Base-by-base conservation (phyloP, 2,329 filamentous ascomycete genomes). In the Trichoderma endophyticum region DNA sequence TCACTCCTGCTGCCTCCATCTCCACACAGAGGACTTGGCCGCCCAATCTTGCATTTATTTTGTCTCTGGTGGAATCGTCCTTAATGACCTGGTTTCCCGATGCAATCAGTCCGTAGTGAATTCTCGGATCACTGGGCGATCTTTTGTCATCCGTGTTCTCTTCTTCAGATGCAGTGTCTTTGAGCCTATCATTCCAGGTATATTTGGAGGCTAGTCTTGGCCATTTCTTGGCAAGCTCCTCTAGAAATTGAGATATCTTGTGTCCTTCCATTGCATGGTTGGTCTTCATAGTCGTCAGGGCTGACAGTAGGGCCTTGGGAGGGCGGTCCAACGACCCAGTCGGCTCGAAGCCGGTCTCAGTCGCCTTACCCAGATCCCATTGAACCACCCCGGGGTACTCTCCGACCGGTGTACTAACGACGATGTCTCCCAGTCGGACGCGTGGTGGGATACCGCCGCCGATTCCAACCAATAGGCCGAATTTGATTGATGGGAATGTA, bases 291-390 rank as follows among this genome's bases (percentile, higher is more conserved):
- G 43, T 12, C 43, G 43, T 51, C 43, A 51, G 12, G 0, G 43
- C 43, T 1, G 43, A 51, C 0, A 51, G 2, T 1, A 51, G n/a
- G 6, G 1, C 43, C n/a, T 12, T 51, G 0, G n/a, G n/a, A 12
- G 43, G 43, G n/a, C n/a, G 43, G 4, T 51, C 43, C 43, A 51
- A 51, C 9, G 43, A 51, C 3, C 43, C 43, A 6, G 43, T 51
- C 0, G n/a, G 4, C 43, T 12, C 43, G n/a, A 51, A 51, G 9
- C 43, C 43, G 4, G 18, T 21, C n/a, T 0, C 43, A 21, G 43
- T 51, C 0, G 43, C 43, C 9, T 51, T 21, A 2, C 43, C 43
- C 0, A 51, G n/a, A 51, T 21, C 43, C 43, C 43, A 51, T 1
- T 51, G 43, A 12, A 51, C 4, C 4, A 51, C 43, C 3, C 43